phyloP scores from a whole-genome alignment of 768 basidiomycete genomes.

The Erythrobasidium yunnanense region DNA sequence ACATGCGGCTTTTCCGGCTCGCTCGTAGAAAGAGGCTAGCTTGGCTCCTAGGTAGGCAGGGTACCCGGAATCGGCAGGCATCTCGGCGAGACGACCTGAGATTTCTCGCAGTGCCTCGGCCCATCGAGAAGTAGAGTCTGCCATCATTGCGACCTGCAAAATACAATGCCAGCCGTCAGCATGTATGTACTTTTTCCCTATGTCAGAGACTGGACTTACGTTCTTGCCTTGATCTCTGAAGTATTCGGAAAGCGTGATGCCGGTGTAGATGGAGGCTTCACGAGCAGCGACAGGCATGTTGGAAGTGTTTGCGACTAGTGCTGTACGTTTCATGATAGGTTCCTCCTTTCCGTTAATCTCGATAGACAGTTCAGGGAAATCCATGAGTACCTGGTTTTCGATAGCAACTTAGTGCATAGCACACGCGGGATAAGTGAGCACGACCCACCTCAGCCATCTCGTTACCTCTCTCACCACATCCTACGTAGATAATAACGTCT shows the following conservation, averaged over 20 bases:
- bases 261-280: slow-evolving; percentile 98
- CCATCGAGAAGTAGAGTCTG: slow-evolving; percentile 72
- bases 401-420: no score
- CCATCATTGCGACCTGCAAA: slow-evolving; percentile 28
- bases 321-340: slow-evolving; percentile 99
- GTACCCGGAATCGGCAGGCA: slow-evolving; percentile 99
- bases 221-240: slow-evolving; percentile 98
- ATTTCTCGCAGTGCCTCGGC: slow-evolving; percentile 98
- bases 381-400: no score
- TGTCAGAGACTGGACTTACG: slow-evolving; percentile 57
- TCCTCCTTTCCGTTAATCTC: slow-evolving; percentile 81
- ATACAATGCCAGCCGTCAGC: background rate
- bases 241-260: slow-evolving; percentile 96
- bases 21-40: slow-evolving; percentile 94
- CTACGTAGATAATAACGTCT: slow-evolving; percentile 97
- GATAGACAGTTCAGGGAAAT: slow-evolving; percentile 82
- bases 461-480: slow-evolving; percentile 97
- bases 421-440: no score
- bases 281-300: slow-evolving; percentile 99
- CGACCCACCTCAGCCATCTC: slow-evolving; percentile 64
- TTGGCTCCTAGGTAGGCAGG: slow-evolving; percentile 94
- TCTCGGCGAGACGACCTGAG: slow-evolving; percentile 95
- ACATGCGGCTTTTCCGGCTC: slow-evolving; percentile 89
- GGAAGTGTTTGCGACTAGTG: slow-evolving; percentile 95
- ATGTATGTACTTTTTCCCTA: slow-evolving; percentile 57